Evolutionary conservation across 192 early-diverging fungal genomes (phyloP).

Genomic region (Cladochytrium replicatum): DNA sequence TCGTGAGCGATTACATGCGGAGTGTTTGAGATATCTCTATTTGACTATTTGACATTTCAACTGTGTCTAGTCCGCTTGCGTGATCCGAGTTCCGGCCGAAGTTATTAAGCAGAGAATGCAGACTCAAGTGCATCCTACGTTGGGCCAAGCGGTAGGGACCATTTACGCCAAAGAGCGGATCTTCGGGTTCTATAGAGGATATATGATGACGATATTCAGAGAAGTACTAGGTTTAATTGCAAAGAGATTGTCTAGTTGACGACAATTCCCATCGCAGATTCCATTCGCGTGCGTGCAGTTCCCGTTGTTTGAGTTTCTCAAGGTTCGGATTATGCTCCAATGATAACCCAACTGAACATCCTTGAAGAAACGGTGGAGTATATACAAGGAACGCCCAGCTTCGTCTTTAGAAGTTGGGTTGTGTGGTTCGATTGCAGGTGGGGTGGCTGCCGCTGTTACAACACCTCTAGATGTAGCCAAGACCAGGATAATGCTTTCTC

Average conservation of each 20-base stretch:
- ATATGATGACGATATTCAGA: constrained; percentile 79
- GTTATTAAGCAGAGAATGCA: constrained; percentile 95
- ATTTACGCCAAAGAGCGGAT: constrained; percentile 64
- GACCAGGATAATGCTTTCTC: constrained; percentile 92
- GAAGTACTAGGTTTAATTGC: constrained; percentile 41
- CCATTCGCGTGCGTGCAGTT: constrained; percentile 97
- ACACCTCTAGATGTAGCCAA: constrained; percentile 96
- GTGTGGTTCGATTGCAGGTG: constrained; percentile 82
- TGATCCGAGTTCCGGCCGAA: constrained; percentile 90
- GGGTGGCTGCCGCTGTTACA: constrained; percentile 76
- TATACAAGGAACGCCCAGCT: constrained; percentile 31
- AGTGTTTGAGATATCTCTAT: background rate
- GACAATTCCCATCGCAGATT: constrained; percentile 40
- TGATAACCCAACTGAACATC: background rate
- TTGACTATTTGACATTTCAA: background rate
- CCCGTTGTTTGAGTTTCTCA: constrained; percentile 86
- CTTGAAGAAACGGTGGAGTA: constrained; percentile 14
- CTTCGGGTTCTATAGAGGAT: constrained; percentile 86
- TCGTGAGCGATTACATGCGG: constrained; percentile 37
- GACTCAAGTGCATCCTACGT: constrained; percentile 35
- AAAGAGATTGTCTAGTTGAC: background rate
- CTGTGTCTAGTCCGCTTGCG: constrained; percentile 62
- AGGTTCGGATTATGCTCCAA: constrained; percentile 21
- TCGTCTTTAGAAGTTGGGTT: constrained; percentile 76
- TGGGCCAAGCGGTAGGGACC: constrained; percentile 40